These are phyloP conservation scores for Poronia punctata DNA, from an alignment of 495 filamentous ascomycete genomes.

Conservation along the genomic window DNA sequence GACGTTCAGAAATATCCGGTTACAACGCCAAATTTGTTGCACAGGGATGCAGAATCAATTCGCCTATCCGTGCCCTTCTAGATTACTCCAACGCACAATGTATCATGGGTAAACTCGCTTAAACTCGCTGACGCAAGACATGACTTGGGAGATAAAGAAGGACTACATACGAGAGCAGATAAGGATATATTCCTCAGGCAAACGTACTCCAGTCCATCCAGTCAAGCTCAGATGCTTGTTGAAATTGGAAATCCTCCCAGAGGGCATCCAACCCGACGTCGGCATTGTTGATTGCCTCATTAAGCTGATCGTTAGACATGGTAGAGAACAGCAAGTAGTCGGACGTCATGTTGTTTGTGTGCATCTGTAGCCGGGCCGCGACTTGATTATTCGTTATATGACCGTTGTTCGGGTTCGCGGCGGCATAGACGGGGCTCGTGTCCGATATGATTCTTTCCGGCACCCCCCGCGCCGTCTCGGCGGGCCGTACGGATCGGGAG, in stretches of 20 bases:
- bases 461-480: slow-evolving; percentile 12
- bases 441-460: slow-evolving; percentile 11
- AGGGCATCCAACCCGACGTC: slow-evolving; percentile 25
- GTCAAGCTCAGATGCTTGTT: slow-evolving; percentile 22
- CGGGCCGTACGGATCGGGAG: slow-evolving; percentile 16
- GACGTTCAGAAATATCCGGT: too few relatives aligned
- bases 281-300: slow-evolving; percentile 26
- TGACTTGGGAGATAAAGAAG: too few relatives aligned
- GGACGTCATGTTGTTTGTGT: slow-evolving; percentile 17
- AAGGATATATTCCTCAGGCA: too few relatives aligned
- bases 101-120: too few relatives aligned
- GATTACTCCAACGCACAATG: too few relatives aligned
- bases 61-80: too few relatives aligned
- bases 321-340: slow-evolving; percentile 27
- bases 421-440: slow-evolving; percentile 15
- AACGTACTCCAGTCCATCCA: slow-evolving; percentile 31
- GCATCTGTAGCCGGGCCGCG: slow-evolving; percentile 18
- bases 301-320: slow-evolving; percentile 28
- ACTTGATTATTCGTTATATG: slow-evolving; percentile 18
- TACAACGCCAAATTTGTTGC: too few relatives aligned
- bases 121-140: too few relatives aligned
- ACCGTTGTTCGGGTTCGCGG: slow-evolving; percentile 13
- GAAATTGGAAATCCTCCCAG: slow-evolving; percentile 27
- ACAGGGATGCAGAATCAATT: too few relatives aligned
- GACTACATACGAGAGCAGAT: too few relatives aligned